These are phyloP conservation scores for Mycothermus thermophilus DNA, from an alignment of 495 filamentous ascomycete genomes.

Conservation along the genomic window DNA sequence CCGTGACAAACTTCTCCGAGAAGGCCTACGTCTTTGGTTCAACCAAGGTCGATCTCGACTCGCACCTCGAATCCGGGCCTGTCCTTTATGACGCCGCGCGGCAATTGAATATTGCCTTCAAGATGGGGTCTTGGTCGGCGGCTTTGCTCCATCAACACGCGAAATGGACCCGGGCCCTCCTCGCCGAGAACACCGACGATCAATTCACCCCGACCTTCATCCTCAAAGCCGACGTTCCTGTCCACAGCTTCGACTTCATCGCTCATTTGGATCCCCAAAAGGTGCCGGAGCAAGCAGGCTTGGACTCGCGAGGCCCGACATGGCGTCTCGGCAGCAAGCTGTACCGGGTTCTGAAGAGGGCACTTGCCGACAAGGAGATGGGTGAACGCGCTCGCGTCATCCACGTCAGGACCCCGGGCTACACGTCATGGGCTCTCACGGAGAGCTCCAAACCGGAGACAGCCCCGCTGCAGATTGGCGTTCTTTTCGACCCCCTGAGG, in stretches of 20 bases:
- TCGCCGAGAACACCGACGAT: constrained; percentile 60
- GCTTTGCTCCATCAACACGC: constrained; percentile 55
- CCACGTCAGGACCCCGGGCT: constrained; percentile 33
- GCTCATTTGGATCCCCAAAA: constrained; percentile 15
- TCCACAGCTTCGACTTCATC: constrained; percentile 57
- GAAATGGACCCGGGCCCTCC: constrained; percentile 48
- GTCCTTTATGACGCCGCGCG: constrained; percentile 56
- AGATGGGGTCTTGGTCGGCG: constrained; percentile 84
- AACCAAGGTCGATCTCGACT: constrained; percentile 17
- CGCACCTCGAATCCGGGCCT: constrained; percentile 21
- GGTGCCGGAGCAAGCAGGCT: constrained; percentile 6
- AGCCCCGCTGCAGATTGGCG: constrained; percentile 41
- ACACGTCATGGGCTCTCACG: constrained; percentile 28
- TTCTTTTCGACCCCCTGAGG: constrained; percentile 59
- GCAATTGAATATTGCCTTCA: constrained; percentile 72
- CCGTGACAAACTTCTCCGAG: constrained; percentile 49
- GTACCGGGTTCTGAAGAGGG: constrained; percentile 49
- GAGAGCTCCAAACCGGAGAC: constrained; percentile 12
- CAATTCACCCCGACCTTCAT: constrained; percentile 79
- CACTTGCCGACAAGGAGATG: constrained; percentile 33
- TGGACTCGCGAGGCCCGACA: constrained; percentile 19
- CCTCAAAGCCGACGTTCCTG: constrained; percentile 48
- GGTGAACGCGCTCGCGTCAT: constrained; percentile 60
- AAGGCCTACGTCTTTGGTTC: constrained; percentile 46
- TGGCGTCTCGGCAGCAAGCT: constrained; percentile 33